phyloP scores from a whole-genome alignment of 305 asterid species.

The Euphrasia arctica region DNA sequence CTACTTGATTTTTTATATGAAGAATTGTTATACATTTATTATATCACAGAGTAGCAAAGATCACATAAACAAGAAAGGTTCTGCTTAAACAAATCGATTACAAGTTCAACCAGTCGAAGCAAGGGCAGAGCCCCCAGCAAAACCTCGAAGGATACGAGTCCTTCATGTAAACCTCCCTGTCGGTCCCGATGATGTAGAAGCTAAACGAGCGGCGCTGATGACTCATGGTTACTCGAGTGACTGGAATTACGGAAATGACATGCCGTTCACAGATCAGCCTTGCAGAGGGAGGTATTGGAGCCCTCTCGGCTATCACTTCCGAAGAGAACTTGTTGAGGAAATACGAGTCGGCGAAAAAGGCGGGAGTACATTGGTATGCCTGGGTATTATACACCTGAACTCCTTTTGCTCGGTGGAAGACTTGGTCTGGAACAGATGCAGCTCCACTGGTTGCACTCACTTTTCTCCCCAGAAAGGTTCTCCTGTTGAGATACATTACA shows the following conservation, averaged over 20 bases:
- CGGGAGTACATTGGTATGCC: constrained; percentile 90
- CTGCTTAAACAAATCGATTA: constrained; percentile 19
- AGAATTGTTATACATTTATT: neutral
- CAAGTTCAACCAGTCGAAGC: constrained; percentile 83
- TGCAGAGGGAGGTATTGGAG: constrained; percentile 60
- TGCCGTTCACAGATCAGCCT: constrained; percentile 85
- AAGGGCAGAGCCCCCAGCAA: constrained; percentile 97
- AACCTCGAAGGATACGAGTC: constrained; percentile 81
- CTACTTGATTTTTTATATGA: no score
- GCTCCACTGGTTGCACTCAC: constrained; percentile 90
- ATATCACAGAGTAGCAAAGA: neutral
- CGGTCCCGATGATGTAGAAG: constrained; percentile 75
- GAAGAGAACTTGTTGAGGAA: constrained; percentile 91
- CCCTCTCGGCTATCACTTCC: constrained; percentile 85
- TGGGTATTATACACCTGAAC: constrained; percentile 92
- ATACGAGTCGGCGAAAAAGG: constrained; percentile 83
- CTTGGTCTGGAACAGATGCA: constrained; percentile 93
- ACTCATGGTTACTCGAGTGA: constrained; percentile 85
- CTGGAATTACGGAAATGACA: constrained; percentile 77
- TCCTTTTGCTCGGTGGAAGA: constrained; percentile 92
- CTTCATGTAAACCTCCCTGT: constrained; percentile 78
- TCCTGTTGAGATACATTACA: constrained; percentile 37
- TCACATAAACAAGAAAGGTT: no score
- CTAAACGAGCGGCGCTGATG: constrained; percentile 55
- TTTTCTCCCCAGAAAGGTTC: constrained; percentile 62